Conservation (phyloP, 2,329 filamentous ascomycete species). For the Hypoxylon sp. region DNA sequence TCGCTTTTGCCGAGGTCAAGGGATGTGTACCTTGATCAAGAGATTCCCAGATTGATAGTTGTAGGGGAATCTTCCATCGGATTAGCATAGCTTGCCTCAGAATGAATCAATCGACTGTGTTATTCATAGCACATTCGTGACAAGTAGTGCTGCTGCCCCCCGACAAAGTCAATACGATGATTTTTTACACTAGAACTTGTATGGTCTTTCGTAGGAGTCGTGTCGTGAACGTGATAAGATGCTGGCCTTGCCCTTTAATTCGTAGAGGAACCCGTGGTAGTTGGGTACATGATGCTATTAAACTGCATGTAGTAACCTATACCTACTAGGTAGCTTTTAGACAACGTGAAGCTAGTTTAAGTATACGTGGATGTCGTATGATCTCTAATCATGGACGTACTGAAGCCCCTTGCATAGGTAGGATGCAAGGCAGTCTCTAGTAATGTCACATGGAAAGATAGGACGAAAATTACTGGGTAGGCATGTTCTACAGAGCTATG, state of each 20-base stretch:
- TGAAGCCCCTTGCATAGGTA: too few species aligned
- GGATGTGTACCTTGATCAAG: not conserved
- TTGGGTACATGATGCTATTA: not conserved
- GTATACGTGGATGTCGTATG: too few species aligned
- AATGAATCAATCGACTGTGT: conserved; percentile 33
- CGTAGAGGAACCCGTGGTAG: not conserved
- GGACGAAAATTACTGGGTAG: too few species aligned
- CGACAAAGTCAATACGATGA: not conserved
- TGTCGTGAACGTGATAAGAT: not conserved
- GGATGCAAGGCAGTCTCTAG: too few species aligned
- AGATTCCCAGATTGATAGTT: conserved; percentile 19
- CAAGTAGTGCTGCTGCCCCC: not conserved
- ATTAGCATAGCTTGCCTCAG: conserved; percentile 36
- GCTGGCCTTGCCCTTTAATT: not conserved
- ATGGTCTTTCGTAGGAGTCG: not conserved
- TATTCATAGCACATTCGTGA: not conserved
- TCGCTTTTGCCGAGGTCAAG: conserved; percentile 7
- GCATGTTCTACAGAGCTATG: too few species aligned
- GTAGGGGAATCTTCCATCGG: conserved; percentile 16
- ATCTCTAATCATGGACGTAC: too few species aligned
- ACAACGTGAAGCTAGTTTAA: too few species aligned
- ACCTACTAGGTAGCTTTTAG: too few species aligned
- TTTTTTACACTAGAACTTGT: not conserved
- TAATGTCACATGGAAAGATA: too few species aligned
- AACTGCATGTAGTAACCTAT: not conserved